These are phyloP conservation scores for Coemansia interrupta DNA, from an alignment of 192 early-diverging fungal species.

Conservation along the genomic window DNA sequence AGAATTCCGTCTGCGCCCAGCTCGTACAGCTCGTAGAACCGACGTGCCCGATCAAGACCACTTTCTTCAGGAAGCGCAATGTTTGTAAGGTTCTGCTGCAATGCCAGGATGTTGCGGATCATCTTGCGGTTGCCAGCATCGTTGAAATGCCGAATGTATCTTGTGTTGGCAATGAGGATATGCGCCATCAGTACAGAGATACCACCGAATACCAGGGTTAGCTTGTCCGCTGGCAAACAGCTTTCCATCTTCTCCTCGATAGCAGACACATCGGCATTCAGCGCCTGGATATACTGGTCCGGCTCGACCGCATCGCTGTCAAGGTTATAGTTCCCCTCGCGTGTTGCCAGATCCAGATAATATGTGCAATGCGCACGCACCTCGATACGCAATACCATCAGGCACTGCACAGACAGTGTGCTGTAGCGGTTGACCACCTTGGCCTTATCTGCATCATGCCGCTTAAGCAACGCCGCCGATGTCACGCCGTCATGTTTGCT, in stretches of 20 bases:
- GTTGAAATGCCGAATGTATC: conserved; percentile 68
- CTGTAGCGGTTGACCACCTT: conserved; percentile 62
- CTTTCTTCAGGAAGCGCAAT: conserved; percentile 63
- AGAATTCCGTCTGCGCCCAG: conserved; percentile 60
- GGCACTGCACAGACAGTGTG: conserved; percentile 69
- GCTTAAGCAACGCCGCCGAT: conserved; percentile 54
- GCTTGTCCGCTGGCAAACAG: conserved; percentile 60
- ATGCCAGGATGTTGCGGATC: conserved; percentile 75
- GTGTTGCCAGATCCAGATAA: conserved; percentile 82
- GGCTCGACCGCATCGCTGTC: conserved; percentile 78
- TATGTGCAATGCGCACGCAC: conserved; percentile 80
- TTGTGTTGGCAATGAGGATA: conserved; percentile 63
- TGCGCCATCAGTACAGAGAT: conserved; percentile 71
- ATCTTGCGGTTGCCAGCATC: conserved; percentile 69
- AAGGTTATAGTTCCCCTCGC: conserved; percentile 82
- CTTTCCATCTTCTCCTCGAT: conserved; percentile 69
- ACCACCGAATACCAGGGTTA: conserved; percentile 79
- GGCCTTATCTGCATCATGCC: conserved; percentile 37
- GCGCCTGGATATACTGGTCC: conserved; percentile 78
- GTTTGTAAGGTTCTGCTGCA: conserved; percentile 87
- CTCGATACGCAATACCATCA: conserved; percentile 82
- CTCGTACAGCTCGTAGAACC: conserved; percentile 74
- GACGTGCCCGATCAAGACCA: conserved; percentile 63
- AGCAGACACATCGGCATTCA: conserved; percentile 75
- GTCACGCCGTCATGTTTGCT: conserved; percentile 38